Conservation (phyloP, 1,139 yeast species). For the Magnusiomyces suaveolens region DNA sequence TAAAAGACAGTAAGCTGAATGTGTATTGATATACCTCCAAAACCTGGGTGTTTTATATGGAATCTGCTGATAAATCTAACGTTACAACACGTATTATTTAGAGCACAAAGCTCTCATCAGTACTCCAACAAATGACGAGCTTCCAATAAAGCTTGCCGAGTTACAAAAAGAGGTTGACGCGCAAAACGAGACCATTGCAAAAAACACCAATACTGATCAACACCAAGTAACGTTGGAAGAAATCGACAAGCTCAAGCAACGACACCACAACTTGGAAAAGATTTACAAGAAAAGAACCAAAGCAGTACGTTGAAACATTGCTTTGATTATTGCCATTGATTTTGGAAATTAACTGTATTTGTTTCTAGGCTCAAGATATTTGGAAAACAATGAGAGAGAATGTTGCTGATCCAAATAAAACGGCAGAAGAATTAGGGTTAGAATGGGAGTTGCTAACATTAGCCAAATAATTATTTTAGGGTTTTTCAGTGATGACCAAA, state of each 20-base stretch:
- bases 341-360: no score
- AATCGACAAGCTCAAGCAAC: neutral
- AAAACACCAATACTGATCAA: neutral
- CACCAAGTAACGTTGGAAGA: neutral
- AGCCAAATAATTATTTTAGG: no score
- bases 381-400: conserved; percentile 13
- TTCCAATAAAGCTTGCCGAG: conserved; percentile 1
- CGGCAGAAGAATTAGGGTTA: conserved; percentile 7
- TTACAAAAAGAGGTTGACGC: conserved; percentile 3
- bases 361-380: conserved; percentile 8
- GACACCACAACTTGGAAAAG: conserved; percentile 6
- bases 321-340: neutral
- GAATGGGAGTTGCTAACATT: neutral
- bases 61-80: neutral
- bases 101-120: conserved; percentile 3
- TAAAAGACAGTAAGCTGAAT: conserved; percentile 14
- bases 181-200: neutral
- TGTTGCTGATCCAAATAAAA: conserved; percentile 4
- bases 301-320: conserved; percentile 11
- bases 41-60: neutral
- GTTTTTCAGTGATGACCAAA: no score
- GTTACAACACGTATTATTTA: neutral
- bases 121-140: conserved; percentile 15
- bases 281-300: conserved; percentile 9
- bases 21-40: neutral